Conservation (phyloP, 371 early-diverging fungal species). For the Apophysomyces sp. region DNA sequence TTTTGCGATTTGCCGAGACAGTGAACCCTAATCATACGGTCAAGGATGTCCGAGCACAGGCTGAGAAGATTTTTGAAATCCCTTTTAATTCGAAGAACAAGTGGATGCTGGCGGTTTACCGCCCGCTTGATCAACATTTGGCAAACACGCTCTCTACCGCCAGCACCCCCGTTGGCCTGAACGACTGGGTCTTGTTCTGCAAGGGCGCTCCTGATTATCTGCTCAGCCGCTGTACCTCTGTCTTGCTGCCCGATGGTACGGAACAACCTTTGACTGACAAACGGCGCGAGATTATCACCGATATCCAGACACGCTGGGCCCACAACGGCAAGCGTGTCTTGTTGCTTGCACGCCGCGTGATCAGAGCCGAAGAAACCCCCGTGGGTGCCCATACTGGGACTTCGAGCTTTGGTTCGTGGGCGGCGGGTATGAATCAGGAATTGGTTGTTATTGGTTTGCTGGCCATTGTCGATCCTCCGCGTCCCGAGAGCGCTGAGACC, state of each 20-base stretch:
- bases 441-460: conserved; percentile 63
- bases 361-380: conserved; percentile 22
- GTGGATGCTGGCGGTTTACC: conserved; percentile 62
- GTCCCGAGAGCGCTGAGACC: conserved; percentile 61
- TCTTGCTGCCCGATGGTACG: conserved; percentile 41
- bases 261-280: conserved; percentile 41
- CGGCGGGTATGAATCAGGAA: conserved; percentile 21
- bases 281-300: conserved; percentile 26
- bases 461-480: conserved; percentile 75
- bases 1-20: conserved; percentile 59
- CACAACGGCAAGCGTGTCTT: conserved; percentile 68
- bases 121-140: conserved; percentile 13
- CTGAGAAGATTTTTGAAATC: conserved; percentile 52
- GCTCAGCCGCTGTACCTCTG: conserved; percentile 44
- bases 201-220: conserved; percentile 85
- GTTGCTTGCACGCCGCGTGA: conserved; percentile 48
- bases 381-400: conserved; percentile 10
- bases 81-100: conserved; percentile 76
- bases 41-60: conserved; percentile 12
- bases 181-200: conserved; percentile 50
- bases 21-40: conserved; percentile 26
- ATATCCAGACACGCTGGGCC: conserved; percentile 60
- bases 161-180: conserved; percentile 4
- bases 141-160: conserved; percentile 27
- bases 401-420: conserved; percentile 30